Conservation (phyloP, 345 rosid species). For the Turritis glabra region DNA sequence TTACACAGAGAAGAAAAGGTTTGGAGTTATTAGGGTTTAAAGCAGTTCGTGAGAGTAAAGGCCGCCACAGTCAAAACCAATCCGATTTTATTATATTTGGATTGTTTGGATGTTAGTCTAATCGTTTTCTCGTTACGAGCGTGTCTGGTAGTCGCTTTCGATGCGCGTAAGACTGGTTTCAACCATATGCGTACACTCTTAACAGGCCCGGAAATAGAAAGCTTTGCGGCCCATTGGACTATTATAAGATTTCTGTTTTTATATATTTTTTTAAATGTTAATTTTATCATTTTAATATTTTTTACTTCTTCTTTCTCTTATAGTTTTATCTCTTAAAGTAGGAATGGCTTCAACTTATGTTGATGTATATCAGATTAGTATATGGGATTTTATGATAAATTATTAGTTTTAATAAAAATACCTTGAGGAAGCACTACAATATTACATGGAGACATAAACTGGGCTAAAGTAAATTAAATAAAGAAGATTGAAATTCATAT, state of each 20-base stretch:
- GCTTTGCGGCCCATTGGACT: neutral
- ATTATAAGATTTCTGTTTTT: neutral
- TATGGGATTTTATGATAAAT: too few relatives aligned
- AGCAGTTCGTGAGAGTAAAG: conserved; percentile 14
- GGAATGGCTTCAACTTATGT: too few relatives aligned
- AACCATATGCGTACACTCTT: neutral
- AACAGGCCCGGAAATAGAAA: neutral
- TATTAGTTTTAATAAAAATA: too few relatives aligned
- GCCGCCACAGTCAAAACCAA: conserved; percentile 6
- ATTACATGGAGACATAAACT: too few relatives aligned
- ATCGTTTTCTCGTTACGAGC: neutral
- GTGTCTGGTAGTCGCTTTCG: neutral
- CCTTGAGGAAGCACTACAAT: too few relatives aligned
- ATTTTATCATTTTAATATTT: too few relatives aligned
- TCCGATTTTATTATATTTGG: conserved; percentile 2
- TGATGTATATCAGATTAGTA: too few relatives aligned
- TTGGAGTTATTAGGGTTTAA: conserved; percentile 35
- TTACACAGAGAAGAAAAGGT: neutral
- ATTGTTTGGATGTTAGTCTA: neutral
- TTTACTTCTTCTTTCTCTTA: too few relatives aligned
- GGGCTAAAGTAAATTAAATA: too few relatives aligned
- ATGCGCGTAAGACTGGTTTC: neutral
- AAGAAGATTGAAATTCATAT: too few relatives aligned
- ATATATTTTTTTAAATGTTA: too few relatives aligned
- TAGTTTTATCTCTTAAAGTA: too few relatives aligned